Base-by-base conservation (phyloP, 768 basidiomycete species). In the Lentinus tigrinus region DNA sequence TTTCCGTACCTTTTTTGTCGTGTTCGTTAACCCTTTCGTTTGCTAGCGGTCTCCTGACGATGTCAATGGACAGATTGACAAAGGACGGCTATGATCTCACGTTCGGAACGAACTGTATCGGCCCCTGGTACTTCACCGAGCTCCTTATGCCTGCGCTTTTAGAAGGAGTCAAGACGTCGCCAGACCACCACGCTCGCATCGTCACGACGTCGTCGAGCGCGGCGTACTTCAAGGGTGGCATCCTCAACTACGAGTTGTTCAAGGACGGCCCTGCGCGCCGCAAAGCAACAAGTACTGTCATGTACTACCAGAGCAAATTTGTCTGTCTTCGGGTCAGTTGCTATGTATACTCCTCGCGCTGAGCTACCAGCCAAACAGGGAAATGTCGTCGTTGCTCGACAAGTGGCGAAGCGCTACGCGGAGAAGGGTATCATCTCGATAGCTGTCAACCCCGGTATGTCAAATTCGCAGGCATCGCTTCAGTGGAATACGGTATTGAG, bases 61-160 rank as follows among this genome's bases (percentile, higher is more conserved):
- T 54, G 14, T 79, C 81, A 0, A 54, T 74, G 3, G 74, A 77
- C n/a, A 55, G 60, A n/a, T 27, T 76, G 14, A 85, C 81, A 0
- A 67, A 60, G 14, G 75, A 81, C 24, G 81, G 81, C 4, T 83
- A 79, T 56, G 84, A 85, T 63, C 65, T 81, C 23, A 78, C 81
- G 53, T 85, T 82, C 51, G 84, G 81, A 13, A 80, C 78, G 1
- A 85, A 85, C 60, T 80, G 80, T n/a, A 58, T 84, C 13, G 82
- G 83, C 1, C 54, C 38, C 14, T 61, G 61, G 55, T 62, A 40
- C 57, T 60, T 57, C 47, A 48, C 85, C 2, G 72, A 74, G 44
- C 73, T 80, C 16, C 76, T 87, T 42, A 71, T 85, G 24, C 82
- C 83, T 4, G 72, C 72, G 3, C 73, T 84, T 26, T 64, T 76